Evolutionary conservation across 441 rosid species (phyloP).

Genomic region (Bocquillonia castaneifolia): DNA sequence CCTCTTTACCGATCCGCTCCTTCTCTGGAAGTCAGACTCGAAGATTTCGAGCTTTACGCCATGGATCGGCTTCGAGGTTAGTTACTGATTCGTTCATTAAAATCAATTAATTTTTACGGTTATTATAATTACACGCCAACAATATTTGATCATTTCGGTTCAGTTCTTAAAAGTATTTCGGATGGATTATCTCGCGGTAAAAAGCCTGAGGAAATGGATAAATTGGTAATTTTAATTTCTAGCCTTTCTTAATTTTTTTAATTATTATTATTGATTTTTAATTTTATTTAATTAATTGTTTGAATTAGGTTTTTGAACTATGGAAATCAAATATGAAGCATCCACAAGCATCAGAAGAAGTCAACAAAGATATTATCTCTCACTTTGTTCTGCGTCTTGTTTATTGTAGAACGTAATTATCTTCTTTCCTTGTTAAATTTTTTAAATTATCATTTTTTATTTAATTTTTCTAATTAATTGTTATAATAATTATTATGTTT

Average conservation of each 20-base stretch:
- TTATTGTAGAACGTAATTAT: constrained; percentile 88
- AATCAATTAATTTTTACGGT: background rate
- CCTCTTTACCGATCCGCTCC: constrained; percentile 86
- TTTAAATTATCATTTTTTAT: background rate
- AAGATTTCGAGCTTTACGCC: constrained; percentile 93
- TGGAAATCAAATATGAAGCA: constrained; percentile 74
- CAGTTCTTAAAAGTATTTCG: constrained; percentile 79
- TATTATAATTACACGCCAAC: background rate
- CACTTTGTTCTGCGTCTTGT: constrained; percentile 86
- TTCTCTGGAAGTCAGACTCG: constrained; percentile 77
- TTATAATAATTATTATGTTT: no score
- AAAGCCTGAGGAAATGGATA: constrained; percentile 66
- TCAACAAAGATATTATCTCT: constrained; percentile 71
- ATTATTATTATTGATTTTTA: background rate
- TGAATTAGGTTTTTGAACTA: constrained; percentile 35
- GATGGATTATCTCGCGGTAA: constrained; percentile 84
- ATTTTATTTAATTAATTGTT: background rate
- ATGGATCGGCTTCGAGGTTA: constrained; percentile 86
- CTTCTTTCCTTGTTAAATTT: background rate
- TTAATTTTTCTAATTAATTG: no score
- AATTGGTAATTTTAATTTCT: constrained; percentile 52
- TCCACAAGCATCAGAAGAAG: constrained; percentile 39
- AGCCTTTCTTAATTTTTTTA: background rate
- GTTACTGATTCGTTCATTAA: background rate
- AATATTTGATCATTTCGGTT: constrained; percentile 1